Evolutionary conservation across 495 filamentous ascomycete genomes (phyloP).

Genomic region (Tetracladium setigerum): DNA sequence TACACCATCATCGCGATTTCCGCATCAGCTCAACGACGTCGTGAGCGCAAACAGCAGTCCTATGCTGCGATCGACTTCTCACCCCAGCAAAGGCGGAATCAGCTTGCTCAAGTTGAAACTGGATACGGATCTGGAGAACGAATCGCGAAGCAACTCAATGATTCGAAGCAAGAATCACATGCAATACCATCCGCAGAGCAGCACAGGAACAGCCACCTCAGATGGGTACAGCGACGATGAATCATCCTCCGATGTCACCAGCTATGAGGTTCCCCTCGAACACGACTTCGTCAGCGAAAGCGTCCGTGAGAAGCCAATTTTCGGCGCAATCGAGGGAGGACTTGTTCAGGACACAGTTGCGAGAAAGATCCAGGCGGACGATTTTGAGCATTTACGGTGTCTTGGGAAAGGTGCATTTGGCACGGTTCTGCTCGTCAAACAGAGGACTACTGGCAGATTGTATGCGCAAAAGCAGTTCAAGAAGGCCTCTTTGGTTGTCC

Average conservation of each 20-base stretch:
- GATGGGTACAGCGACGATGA: conserved; percentile 20
- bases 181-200: conserved; percentile 17
- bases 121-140: conserved; percentile 46
- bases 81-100: conserved; percentile 55
- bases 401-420: conserved; percentile 94
- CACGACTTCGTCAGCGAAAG: conserved; percentile 79
- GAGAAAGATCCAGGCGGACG: conserved; percentile 83
- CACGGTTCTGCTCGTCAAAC: conserved; percentile 77
- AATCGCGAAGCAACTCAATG: conserved; percentile 25
- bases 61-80: conserved; percentile 47
- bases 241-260: conserved; percentile 33
- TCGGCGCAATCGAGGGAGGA: conserved; percentile 35
- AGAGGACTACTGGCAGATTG: conserved; percentile 75
- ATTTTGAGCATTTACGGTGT: conserved; percentile 90
- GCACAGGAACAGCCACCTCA: conserved; percentile 24
- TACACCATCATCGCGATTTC: conserved; percentile 17
- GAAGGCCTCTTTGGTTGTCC: conserved; percentile 85
- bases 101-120: conserved; percentile 72
- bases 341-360: conserved; percentile 24
- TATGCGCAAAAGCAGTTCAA: conserved; percentile 98
- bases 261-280: conserved; percentile 84
- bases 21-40: conserved; percentile 39
- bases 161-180: conserved; percentile 19
- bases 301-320: conserved; percentile 33
- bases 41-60: conserved; percentile 55